Base-by-base conservation (phyloP, 192 early-diverging fungal genomes). In the Coemansia asiatica region DNA sequence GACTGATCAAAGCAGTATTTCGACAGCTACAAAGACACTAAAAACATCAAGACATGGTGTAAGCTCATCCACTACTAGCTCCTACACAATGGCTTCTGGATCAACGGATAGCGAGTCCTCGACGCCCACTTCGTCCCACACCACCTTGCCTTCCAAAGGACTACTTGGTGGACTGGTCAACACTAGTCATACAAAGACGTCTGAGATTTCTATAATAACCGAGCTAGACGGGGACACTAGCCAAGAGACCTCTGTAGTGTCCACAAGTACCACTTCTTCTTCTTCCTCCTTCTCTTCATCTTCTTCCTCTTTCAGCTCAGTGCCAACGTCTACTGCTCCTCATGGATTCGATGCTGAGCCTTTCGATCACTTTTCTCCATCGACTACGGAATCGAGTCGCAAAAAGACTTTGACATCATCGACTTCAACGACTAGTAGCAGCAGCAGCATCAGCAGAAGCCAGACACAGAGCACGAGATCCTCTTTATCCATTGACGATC, bases 151-250 rank as follows among this genome's bases (percentile, higher is more conserved):
- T 21, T 2, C 50, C 26, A 53, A 8, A 23, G 21, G 16, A 29
- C 9, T 7, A 15, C 29, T 31, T 15, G 23, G 25, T 15, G 23
- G 25, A 31, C 1, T 29, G 19, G 27, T 33, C n/a, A 57, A 59
- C 57, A 54, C 63, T 15, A 55, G 66, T 16, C 72, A 74, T 26
- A 74, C 66, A 4, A 58, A 64, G 28, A 66, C 70, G 13, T 25
- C 58, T 1, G 72, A 74, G 58, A 28, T 74, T 15, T 35, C 66
- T 4, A 74, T 74, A 36, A 35, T 65, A 18, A 68, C 66, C 13
- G 72, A 74, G 18, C 23, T 63, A 25, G 67, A 51, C 50, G 25
- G 25, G 7, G 26, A 29, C 23, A 2, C 56, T 9, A 36, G 29
- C 16, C 23, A 15, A 18, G 59, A 61, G 6, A 10, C 50, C 4